Base-by-base conservation (phyloP, 495 filamentous ascomycete genomes). In the Aspergillus wentii region DNA sequence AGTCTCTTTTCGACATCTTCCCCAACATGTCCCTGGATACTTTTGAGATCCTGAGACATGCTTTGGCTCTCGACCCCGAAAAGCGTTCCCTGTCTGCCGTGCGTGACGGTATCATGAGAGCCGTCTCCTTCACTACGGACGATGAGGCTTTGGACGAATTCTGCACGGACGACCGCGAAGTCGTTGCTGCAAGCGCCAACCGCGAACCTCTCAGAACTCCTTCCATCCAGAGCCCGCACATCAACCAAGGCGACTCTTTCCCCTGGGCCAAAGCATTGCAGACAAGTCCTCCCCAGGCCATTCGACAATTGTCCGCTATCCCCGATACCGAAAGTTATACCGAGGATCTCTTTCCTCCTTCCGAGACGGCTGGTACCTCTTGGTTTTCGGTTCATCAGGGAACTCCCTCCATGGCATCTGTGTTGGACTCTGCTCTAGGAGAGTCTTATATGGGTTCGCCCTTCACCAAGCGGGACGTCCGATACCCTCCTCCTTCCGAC, bases 1-100 rank as follows among this genome's bases (percentile, higher is more conserved):
- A 97, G 61, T 92, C 87, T 8, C 77, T 98, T 18, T 97, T 97
- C 65, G 92, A 98, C 62, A 88, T 97, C 53, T 98, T 98, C 62
- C 88, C 92, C 18, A 94, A 88, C 59, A 91, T 98, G 88, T 95
- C 91, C 40, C 88, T 94, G 56, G 92, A 98, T 54, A 95, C 92
- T 1, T 98, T 84, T 54, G 87, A 94, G 60, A 88, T 97, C 44
- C 75, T 98, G 61, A 75, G 81, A 19, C 76, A 90, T 54, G 88
- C 87, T 51, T 72, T 98, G 72, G 82, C 86, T 44, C 68, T 97
- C 48, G 90, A 97, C 62, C 94, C 92, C 8, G 72, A 74, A 44
- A 95, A 88, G 72, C 83, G 92, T 32, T 95, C 88, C 9, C 69
- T 98, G 26, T 68, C 71, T 20, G 83, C 71, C 40, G 79, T 89